Evolutionary conservation across 176 grass and related monocot species (phyloP).

Genomic region (Tuctoria greenei): DNA sequence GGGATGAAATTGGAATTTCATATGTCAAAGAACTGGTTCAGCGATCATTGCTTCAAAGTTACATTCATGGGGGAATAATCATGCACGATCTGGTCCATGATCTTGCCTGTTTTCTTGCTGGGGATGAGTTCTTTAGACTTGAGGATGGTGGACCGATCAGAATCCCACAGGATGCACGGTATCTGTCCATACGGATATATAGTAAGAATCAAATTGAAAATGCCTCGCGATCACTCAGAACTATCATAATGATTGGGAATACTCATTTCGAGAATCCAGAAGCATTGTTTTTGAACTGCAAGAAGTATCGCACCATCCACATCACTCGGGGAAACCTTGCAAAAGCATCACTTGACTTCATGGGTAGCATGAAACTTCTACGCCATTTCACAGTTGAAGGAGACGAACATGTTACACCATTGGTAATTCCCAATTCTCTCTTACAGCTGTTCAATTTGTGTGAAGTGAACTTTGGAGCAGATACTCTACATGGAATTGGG

Average conservation of each 20-base stretch:
- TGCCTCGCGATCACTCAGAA: neutral
- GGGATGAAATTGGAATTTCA: slow-evolving; percentile 6
- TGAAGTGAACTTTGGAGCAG: neutral
- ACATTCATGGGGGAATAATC: neutral
- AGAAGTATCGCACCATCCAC: neutral
- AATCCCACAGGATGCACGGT: neutral
- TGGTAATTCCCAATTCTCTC: neutral
- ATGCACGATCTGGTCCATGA: slow-evolving; percentile 13
- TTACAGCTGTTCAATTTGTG: neutral
- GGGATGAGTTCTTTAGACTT: slow-evolving; percentile 6
- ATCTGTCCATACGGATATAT: neutral
- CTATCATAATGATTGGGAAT: neutral
- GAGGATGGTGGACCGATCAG: neutral
- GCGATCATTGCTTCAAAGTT: neutral
- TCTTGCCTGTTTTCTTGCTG: slow-evolving; percentile 26
- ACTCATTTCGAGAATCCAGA: neutral
- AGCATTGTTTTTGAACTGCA: neutral
- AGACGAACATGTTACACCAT: neutral
- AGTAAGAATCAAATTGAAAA: neutral
- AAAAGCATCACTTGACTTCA: neutral
- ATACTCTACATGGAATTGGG: neutral
- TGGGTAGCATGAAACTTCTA: slow-evolving; percentile 10
- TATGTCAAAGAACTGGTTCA: slow-evolving; percentile 39
- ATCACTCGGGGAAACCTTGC: neutral
- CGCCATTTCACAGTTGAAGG: neutral